Base-by-base conservation (phyloP, 768 basidiomycete species). In the Amanita muscaria region DNA sequence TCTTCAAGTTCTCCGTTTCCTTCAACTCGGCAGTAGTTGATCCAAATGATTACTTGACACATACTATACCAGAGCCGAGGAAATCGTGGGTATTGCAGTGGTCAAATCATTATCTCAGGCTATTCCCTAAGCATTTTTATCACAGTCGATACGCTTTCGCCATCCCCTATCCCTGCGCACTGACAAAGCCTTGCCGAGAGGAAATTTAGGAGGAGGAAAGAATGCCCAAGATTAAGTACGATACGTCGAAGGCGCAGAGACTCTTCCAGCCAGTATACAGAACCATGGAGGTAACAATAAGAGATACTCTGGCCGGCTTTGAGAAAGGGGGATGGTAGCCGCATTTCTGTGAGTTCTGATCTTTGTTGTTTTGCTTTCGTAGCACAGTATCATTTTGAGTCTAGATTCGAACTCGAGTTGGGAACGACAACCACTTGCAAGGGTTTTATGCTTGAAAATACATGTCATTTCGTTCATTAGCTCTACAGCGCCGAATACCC, bases 81-180 rank as follows among this genome's bases (percentile, higher is more conserved):
- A 19, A 19, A 24, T 42, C 23, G 10, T 47, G 25, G 19, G 14
- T 47, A 67, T 7, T 67, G 61, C 61, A 24, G 62, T 64, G 52
- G 63, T 57, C 22, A n/a, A 23, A 10, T 10, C 30, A n/a, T 2
- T 1, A 4, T 9, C 16, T 5, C 7, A 8, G 9, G 16, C n/a
- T 25, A 14, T 18, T 8, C 5, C 12, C n/a, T 19, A 21, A 23
- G 12, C 31, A 15, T 37, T 3, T 41, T 21, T 12, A 3, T 40
- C 10, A 32, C 39, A 66, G 70, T 68, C n/a, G 66, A 71, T 40
- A 56, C 43, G 7, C 35, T 65, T 16, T 41, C 52, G 7, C 56
- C 61, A 0, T 53, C 55, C 4, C 52, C 56, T 27, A 54, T 49
- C 11, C 49, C 63, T 3, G 31, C 41, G 14, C 41, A 42, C 30